Percentiles rank a stretch among this genome's conserved stretches.
Evolutionary conservation across 176 grass and related monocot genomes (phyloP).

Genomic region (Canna indica): DNA sequence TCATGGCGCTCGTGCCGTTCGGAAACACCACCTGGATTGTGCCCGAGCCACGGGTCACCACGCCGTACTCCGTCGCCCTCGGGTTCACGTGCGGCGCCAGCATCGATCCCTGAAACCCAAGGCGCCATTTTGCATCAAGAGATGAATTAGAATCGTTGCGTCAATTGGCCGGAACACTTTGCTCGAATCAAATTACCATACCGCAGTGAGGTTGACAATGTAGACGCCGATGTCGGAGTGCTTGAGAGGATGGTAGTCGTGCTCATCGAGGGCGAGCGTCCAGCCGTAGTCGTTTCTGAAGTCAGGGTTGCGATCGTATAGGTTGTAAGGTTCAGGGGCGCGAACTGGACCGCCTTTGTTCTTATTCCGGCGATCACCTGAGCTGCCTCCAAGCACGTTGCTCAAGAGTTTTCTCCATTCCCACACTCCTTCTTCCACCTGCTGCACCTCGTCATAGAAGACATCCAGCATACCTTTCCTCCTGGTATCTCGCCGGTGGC

Average conservation of each 20-base stretch:
- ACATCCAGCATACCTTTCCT: conserved; percentile 5
- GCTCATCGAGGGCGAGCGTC: conserved; percentile 57
- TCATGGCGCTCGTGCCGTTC: conserved; percentile 70
- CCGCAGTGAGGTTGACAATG: conserved; percentile 76
- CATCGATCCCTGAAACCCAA: conserved; percentile 59
- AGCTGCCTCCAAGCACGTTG: conserved; percentile 27
- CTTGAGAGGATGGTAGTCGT: conserved; percentile 47
- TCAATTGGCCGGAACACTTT: not conserved
- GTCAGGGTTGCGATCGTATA: conserved; percentile 48
- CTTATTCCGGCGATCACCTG: not conserved
- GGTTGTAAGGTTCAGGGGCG: conserved; percentile 54
- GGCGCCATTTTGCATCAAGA: not conserved
- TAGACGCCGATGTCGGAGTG: conserved; percentile 66
- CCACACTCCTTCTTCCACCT: conserved; percentile 17
- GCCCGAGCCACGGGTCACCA: conserved; percentile 55
- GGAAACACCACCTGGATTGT: conserved; percentile 59
- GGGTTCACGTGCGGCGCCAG: conserved; percentile 83
- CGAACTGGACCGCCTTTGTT: conserved; percentile 22
- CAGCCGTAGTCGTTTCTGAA: conserved; percentile 72
- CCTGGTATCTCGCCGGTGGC: conserved; percentile 1
- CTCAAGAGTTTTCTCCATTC: conserved; percentile 39
- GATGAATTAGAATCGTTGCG: not conserved
- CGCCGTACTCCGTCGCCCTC: conserved; percentile 63
- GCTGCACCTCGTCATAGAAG: not conserved
- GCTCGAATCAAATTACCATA: not conserved